These are phyloP conservation scores for Fagopyrum tataricum DNA, from an alignment of 148 eudicot species.

Conservation along the genomic window DNA sequence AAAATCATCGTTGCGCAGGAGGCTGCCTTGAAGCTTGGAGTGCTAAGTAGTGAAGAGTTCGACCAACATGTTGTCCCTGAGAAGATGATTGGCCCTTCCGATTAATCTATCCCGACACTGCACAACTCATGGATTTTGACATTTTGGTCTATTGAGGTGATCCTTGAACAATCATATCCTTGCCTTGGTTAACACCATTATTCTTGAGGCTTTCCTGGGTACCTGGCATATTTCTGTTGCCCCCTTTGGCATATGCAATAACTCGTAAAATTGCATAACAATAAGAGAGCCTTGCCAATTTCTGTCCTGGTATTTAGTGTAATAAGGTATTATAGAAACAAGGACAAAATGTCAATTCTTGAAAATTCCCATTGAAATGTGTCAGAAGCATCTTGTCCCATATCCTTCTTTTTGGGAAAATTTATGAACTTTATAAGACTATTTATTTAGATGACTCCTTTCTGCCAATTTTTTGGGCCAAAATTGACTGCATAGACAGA, in stretches of 20 bases:
- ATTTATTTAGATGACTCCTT: no score
- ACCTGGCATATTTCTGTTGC: not conserved
- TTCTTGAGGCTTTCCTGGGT: conserved; percentile 2
- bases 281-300: not conserved
- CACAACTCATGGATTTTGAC: not conserved
- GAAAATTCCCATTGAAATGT: not conserved
- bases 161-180: not conserved
- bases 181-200: not conserved
- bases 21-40: conserved; percentile 77
- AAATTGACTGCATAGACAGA: no score
- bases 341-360: not conserved
- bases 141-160: not conserved
- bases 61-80: conserved; percentile 74
- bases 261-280: not conserved
- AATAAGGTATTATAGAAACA: not conserved
- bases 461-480: no score
- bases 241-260: not conserved
- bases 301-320: not conserved
- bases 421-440: no score
- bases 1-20: conserved; percentile 45
- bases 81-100: conserved; percentile 95
- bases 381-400: not conserved
- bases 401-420: no score
- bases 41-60: conserved; percentile 80
- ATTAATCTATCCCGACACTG: conserved; percentile 17